A percentile compares a stretch with the other conserved stretches of the same genome.
Conservation (phyloP, 2,329 filamentous ascomycete species). For the Alternaria angustiovoidea region DNA sequence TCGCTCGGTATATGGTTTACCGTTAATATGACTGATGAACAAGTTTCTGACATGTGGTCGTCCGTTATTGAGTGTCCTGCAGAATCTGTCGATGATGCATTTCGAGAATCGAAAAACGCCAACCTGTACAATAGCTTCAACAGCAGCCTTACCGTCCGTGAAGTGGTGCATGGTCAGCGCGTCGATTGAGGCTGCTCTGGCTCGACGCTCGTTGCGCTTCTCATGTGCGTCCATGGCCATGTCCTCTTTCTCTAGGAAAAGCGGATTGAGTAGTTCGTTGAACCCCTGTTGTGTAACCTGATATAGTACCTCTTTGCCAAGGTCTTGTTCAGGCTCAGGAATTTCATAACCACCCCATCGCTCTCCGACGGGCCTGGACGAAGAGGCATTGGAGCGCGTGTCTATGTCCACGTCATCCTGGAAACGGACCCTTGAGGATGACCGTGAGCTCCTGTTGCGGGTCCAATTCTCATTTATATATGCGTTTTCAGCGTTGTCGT, state of each 20-base stretch:
- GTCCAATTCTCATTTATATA: conserved; percentile 24
- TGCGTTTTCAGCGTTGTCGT: conserved; percentile 14
- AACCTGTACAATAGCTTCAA: conserved; percentile 27
- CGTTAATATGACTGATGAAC: conserved; percentile 15
- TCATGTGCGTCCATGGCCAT: conserved; percentile 71
- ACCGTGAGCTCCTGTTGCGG: conserved; percentile 63
- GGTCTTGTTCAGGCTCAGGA: conserved; percentile 80
- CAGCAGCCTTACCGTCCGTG: conserved; percentile 15
- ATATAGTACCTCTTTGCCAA: conserved; percentile 87
- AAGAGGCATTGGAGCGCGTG: conserved; percentile 74
- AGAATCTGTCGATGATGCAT: conserved; percentile 33
- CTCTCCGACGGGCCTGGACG: conserved; percentile 71
- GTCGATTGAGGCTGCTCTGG: conserved; percentile 32
- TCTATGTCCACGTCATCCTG: conserved; percentile 77
- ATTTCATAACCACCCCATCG: conserved; percentile 81
- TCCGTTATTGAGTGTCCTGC: conserved; percentile 18
- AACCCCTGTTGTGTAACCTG: conserved; percentile 91
- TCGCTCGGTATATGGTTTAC: conserved; percentile 7
- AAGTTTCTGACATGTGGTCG: conserved; percentile 10
- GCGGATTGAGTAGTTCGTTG: conserved; percentile 86
- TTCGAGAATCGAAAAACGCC: conserved; percentile 42
- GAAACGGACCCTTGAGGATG: conserved; percentile 81
- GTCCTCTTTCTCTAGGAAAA: conserved; percentile 85
- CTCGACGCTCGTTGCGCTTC: conserved; percentile 41
- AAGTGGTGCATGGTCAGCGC: conserved; percentile 24